phyloP scores from a whole-genome alignment of 495 filamentous ascomycete species.

The Halenospora varia region DNA sequence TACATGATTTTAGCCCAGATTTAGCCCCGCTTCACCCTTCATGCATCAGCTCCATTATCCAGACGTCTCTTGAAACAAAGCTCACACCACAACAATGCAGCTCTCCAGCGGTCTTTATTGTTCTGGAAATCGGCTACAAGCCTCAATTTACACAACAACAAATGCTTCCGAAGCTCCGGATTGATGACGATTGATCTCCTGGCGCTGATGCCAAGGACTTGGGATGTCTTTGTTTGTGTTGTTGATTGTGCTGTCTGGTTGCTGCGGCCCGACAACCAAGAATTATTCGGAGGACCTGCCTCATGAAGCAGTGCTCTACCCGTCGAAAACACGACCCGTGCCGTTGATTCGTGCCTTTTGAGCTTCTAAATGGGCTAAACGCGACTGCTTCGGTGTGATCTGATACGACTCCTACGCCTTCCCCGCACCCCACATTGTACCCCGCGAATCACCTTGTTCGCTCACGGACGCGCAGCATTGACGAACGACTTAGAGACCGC shows the following conservation, averaged over 20 bases:
- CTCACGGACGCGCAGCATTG: not conserved
- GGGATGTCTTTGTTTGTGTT: not conserved
- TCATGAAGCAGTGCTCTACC: not conserved
- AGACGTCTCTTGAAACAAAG: not conserved
- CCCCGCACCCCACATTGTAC: not conserved
- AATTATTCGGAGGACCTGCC: not conserved
- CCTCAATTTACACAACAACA: not conserved
- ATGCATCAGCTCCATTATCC: not conserved
- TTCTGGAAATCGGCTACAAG: not conserved
- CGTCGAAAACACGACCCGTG: not conserved
- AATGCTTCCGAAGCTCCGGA: not conserved
- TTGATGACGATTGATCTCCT: not conserved
- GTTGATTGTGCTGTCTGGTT: no score
- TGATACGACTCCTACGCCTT: not conserved
- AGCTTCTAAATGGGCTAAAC: not conserved
- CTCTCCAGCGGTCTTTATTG: not conserved
- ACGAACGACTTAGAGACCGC: no score
- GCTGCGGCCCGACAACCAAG: not conserved
- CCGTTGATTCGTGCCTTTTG: not conserved
- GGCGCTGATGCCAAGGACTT: not conserved
- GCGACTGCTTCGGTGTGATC: not conserved
- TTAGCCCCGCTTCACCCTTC: not conserved
- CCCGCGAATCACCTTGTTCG: not conserved
- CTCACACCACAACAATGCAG: not conserved
- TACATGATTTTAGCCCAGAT: not conserved